Evolutionary conservation across 345 rosid species (phyloP).

Genomic region (Microthlaspi erraticum): DNA sequence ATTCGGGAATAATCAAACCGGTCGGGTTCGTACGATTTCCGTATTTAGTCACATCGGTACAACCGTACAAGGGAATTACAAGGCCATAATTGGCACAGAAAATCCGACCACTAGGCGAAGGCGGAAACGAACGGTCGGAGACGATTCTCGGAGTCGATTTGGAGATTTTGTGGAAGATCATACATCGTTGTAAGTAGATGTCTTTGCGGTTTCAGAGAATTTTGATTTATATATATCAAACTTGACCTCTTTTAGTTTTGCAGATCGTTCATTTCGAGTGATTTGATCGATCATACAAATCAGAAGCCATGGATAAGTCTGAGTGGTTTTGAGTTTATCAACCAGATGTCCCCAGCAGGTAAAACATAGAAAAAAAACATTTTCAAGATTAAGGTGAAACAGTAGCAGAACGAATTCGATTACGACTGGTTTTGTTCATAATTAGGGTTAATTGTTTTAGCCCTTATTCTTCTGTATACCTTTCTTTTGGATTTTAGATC

Average conservation of each 20-base stretch:
- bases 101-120: background rate
- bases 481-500: too few species aligned
- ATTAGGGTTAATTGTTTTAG: too few species aligned
- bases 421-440: too few species aligned
- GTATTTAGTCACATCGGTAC: background rate
- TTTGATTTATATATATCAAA: background rate
- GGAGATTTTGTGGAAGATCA: background rate
- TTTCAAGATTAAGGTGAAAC: too few species aligned
- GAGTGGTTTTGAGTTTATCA: constrained; percentile 86
- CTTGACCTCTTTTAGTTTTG: background rate
- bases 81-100: background rate
- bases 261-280: background rate
- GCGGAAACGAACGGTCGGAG: background rate
- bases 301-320: constrained; percentile 73
- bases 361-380: too few species aligned
- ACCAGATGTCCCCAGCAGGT: constrained; percentile 97
- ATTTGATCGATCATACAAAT: background rate
- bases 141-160: background rate
- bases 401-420: too few species aligned
- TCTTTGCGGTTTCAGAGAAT: background rate
- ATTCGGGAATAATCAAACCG: too few species aligned
- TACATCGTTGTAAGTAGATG: background rate
- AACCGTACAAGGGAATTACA: too few species aligned
- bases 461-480: too few species aligned
- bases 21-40: background rate